Evolutionary conservation across 1,139 yeast species (phyloP), one percentile per base, ranked within the genome.

Genomic region (Suzukiozyma palmioleophila): DNA sequence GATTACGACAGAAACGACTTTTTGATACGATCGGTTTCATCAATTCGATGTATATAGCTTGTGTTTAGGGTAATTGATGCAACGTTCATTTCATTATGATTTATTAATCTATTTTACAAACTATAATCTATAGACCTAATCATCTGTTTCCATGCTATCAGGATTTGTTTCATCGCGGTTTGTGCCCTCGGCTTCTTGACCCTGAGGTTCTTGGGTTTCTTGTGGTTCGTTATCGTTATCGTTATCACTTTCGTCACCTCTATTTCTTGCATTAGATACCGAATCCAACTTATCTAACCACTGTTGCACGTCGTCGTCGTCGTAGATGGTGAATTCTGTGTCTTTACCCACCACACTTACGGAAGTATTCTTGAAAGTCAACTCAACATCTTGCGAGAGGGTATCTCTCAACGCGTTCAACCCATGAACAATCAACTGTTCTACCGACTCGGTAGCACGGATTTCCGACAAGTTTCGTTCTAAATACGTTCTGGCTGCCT

Each of bases 401-500:
- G 98, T 90, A 56, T 92, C 98, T 63, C 97, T 81, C 57, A 92
- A 75, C 0, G 98, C 96, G 52, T 83, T 83, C 53, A 94, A 81
- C 3, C 96, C 98, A 55, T 84, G 92, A 37, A 84, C 80, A 46
- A 92, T 81, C 55, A 92, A 77, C 51, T 84, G 81, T 52, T 88
- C 95, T 39, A 82, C 70, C 10, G 77, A 61, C 8, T 83, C 77
- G 29, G 74, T 68, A 39, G 68, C 66, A 29, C 80, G 70, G 52
- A 87, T 85, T 32, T 72, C 69, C 27, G 85, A 89, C 57, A 82
- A 74, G 46, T 83, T 82, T 59, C 96, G 81, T 63, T 92, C 98
- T 58, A 94, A 69, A 55, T 89, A 92, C 2, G 99, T 92, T 66
- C 96, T 79, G 12, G 97, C 97, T 36, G 97, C 97, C 66, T 92